Evolutionary conservation across 208 protist species (phyloP).

Genomic region (Trypanosoma melophagium): DNA sequence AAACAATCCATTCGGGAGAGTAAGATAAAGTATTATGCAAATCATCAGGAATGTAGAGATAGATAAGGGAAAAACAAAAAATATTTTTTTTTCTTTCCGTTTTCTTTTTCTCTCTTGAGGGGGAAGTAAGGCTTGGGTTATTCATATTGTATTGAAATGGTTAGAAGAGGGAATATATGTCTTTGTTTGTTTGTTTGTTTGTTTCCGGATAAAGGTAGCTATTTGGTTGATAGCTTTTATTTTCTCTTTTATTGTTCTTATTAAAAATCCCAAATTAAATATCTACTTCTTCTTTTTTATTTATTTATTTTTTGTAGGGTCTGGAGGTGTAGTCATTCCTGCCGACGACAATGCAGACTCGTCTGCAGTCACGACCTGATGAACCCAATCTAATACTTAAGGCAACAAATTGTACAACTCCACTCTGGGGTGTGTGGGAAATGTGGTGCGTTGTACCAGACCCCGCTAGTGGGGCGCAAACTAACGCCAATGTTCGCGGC

Average conservation of each 20-base stretch:
- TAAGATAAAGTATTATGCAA: slow-evolving; percentile 31
- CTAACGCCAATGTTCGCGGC: background rate
- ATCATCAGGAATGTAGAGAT: no score
- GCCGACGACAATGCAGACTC: slow-evolving; percentile 14
- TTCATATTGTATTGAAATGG: no score
- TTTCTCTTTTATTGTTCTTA: no score
- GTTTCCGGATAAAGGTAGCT: no score
- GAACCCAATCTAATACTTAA: slow-evolving; percentile 27
- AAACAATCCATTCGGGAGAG: background rate
- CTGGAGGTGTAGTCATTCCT: no score
- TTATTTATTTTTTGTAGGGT: slow-evolving; percentile 25
- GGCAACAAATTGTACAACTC: slow-evolving; percentile 37
- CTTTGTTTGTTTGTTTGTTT: no score
- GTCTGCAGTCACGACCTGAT: slow-evolving; percentile 10
- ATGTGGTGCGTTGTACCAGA: slow-evolving; percentile 80
- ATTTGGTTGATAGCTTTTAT: no score
- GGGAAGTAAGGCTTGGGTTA: no score
- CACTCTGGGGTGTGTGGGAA: slow-evolving; percentile 91
- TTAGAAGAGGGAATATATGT: no score
- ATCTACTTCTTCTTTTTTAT: slow-evolving; percentile 6
- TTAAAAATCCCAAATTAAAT: no score
- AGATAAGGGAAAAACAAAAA: background rate
- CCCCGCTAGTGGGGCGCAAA: slow-evolving; percentile 9
- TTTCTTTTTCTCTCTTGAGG: no score
- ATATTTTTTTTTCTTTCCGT: background rate